phyloP scores from a whole-genome alignment of 2,329 filamentous ascomycete genomes.

The Emergomyces pasteurianus region DNA sequence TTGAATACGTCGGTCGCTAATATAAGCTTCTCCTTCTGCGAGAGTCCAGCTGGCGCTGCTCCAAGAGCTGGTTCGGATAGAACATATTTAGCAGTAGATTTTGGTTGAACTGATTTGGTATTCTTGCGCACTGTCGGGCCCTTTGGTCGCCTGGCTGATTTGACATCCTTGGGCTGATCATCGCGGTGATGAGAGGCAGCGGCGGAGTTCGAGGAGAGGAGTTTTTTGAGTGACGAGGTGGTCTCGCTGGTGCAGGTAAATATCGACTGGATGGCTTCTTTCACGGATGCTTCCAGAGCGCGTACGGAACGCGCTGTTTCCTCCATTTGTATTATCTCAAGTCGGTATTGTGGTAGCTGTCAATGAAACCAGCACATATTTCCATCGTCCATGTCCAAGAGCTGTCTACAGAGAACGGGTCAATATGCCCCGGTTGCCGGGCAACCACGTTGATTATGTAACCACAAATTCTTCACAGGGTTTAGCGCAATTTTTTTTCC shows the following conservation, averaged over 20 bases:
- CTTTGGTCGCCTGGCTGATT: slow-evolving; percentile 15
- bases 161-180: slow-evolving; percentile 14
- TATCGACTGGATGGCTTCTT: slow-evolving; percentile 41
- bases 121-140: slow-evolving; percentile 16
- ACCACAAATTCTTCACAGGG: background rate
- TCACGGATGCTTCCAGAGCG: slow-evolving; percentile 35
- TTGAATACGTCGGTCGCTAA: slow-evolving; percentile 38
- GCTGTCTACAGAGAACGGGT: background rate
- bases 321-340: slow-evolving; percentile 1
- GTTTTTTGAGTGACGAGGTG: slow-evolving; percentile 27
- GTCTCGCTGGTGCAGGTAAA: slow-evolving; percentile 41
- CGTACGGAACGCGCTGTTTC: slow-evolving; percentile 9
- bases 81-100: slow-evolving; percentile 15
- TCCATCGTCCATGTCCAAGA: background rate
- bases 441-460: slow-evolving; percentile 1
- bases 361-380: background rate
- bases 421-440: background rate
- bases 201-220: slow-evolving; percentile 19
- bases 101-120: slow-evolving; percentile 16
- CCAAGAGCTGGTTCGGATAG: slow-evolving; percentile 16
- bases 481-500: background rate
- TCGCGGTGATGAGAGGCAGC: slow-evolving; percentile 10
- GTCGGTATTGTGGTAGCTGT: background rate
- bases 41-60: slow-evolving; percentile 18
- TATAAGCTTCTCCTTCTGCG: slow-evolving; percentile 27